Evolutionary conservation across 371 early-diverging fungal species (phyloP).

Genomic region (Mucor lusitanicus): DNA sequence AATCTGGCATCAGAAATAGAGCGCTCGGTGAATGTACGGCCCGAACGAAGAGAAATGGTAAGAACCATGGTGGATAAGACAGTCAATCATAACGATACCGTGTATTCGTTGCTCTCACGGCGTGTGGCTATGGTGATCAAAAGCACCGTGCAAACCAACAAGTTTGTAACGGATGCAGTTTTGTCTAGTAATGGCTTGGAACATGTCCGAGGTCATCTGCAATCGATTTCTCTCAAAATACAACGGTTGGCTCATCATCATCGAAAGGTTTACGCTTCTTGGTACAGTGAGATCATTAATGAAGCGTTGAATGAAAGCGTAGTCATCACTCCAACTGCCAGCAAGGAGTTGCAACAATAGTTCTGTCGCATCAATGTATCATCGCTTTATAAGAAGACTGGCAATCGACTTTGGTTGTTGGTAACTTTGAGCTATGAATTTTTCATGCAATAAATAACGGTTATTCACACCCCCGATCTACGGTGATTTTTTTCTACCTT

Average conservation of each 20-base stretch:
- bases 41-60: constrained; percentile 52
- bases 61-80: constrained; percentile 75
- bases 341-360: not conserved
- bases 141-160: constrained; percentile 53
- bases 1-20: constrained; percentile 49
- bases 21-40: constrained; percentile 17
- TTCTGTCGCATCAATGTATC: not conserved
- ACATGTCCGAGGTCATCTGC: constrained; percentile 55
- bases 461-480: too few species aligned
- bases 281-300: constrained; percentile 63
- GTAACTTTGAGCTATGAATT: too few species aligned
- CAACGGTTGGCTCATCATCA: constrained; percentile 61
- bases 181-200: constrained; percentile 67
- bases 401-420: too few species aligned
- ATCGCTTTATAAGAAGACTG: too few species aligned
- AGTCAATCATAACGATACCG: constrained; percentile 66
- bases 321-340: not conserved
- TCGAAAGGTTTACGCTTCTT: constrained; percentile 64
- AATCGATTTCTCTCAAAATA: constrained; percentile 49
- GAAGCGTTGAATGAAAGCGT: constrained; percentile 13
- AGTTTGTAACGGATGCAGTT: constrained; percentile 43
- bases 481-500: too few species aligned
- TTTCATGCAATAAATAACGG: too few species aligned
- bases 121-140: constrained; percentile 58
- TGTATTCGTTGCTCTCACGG: constrained; percentile 66